Evolutionary conservation across 306 rosid species (phyloP).

Genomic region (Parietaria judaica): DNA sequence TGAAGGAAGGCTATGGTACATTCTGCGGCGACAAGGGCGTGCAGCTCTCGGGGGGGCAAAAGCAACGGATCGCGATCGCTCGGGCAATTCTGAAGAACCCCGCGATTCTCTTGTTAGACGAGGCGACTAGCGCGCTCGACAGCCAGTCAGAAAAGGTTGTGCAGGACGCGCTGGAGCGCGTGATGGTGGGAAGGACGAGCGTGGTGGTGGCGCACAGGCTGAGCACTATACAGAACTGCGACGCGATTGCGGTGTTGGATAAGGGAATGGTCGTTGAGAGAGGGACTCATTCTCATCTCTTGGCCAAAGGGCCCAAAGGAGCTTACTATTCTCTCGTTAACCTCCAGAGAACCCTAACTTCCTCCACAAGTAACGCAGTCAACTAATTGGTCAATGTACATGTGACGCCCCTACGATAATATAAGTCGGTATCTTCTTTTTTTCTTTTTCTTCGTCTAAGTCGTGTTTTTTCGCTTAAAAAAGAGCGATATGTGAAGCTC

Average conservation of each 20-base stretch:
- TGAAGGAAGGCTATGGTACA: constrained; percentile 64
- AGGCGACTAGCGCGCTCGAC: constrained; percentile 85
- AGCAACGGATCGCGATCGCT: constrained; percentile 82
- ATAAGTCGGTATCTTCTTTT: no score
- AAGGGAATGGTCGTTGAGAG: constrained; percentile 70
- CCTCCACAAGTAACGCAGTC: no score
- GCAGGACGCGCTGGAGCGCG: constrained; percentile 64
- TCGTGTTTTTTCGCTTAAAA: no score
- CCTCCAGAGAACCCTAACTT: constrained; percentile 26
- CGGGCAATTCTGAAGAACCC: constrained; percentile 77
- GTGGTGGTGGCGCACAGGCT: constrained; percentile 90
- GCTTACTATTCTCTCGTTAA: constrained; percentile 53
- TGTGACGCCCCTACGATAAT: no score
- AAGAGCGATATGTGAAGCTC: no score
- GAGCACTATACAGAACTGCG: constrained; percentile 70
- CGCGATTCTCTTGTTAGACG: constrained; percentile 49
- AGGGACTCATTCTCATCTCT: constrained; percentile 56
- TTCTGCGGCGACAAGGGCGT: constrained; percentile 76
- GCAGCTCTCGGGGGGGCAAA: constrained; percentile 82
- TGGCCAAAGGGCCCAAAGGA: constrained; percentile 53
- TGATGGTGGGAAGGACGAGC: constrained; percentile 82
- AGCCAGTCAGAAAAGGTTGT: constrained; percentile 74
- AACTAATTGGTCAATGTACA: no score
- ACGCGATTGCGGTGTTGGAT: constrained; percentile 58
- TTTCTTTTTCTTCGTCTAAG: no score